phyloP scores from a whole-genome alignment of 2,329 filamentous ascomycete genomes.

The Elsinoe batatas region DNA sequence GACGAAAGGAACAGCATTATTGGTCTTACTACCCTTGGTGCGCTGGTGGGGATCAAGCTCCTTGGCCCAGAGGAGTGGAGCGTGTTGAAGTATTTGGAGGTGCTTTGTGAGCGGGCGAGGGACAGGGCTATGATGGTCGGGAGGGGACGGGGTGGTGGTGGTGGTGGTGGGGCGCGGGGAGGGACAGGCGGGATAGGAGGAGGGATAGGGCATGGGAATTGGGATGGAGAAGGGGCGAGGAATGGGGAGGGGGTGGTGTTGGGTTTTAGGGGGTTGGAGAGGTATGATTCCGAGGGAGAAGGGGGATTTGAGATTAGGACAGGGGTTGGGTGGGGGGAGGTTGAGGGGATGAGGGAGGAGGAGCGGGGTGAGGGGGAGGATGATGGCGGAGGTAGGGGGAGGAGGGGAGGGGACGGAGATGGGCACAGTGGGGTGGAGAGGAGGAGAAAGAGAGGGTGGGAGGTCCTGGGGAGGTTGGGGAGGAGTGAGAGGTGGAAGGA shows the following conservation, averaged over 20 bases:
- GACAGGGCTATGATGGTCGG: no score
- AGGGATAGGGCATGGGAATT: no score
- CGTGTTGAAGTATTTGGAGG: slow-evolving; percentile 64
- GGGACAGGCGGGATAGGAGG: slow-evolving; percentile 15
- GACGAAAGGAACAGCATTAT: slow-evolving; percentile 39
- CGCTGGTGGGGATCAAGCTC: slow-evolving; percentile 51
- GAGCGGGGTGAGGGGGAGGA: slow-evolving; percentile 21
- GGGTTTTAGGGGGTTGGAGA: slow-evolving; percentile 17
- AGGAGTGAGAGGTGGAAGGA: slow-evolving; percentile 12
- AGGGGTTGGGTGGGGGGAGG: neutral
- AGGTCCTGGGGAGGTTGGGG: slow-evolving; percentile 16
- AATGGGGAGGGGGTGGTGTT: slow-evolving; percentile 19
- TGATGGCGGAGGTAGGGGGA: slow-evolving; percentile 16
- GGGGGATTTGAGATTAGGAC: slow-evolving; percentile 15
- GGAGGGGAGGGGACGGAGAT: slow-evolving; percentile 7
- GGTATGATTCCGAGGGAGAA: slow-evolving; percentile 22
- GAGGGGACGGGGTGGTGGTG: slow-evolving; percentile 12
- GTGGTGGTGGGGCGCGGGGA: slow-evolving; percentile 13
- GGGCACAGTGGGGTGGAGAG: slow-evolving; percentile 11
- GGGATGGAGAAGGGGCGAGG: slow-evolving; percentile 13
- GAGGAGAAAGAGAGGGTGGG: slow-evolving; percentile 21
- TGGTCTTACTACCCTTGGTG: slow-evolving; percentile 43
- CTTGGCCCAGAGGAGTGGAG: slow-evolving; percentile 54
- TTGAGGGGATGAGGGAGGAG: slow-evolving; percentile 13
- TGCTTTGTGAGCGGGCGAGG: slow-evolving; percentile 38